Percentiles rank a stretch among this genome's conserved stretches.
phyloP scores from a whole-genome alignment of 805 yeast species.

The Komagataella ulmi region DNA sequence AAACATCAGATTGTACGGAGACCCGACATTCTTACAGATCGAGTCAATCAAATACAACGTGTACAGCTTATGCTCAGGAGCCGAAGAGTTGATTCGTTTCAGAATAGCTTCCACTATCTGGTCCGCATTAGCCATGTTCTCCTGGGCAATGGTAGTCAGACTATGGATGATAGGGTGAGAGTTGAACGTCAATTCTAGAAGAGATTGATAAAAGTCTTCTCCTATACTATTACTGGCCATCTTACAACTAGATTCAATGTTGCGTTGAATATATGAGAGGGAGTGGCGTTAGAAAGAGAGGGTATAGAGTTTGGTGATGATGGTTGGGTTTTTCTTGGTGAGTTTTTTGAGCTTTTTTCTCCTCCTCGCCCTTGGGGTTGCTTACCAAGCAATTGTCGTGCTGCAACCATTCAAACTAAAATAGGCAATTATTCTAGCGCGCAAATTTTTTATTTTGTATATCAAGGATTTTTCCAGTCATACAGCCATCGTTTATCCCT shows the following conservation, averaged over 20 bases:
- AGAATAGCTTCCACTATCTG: conserved; percentile 69
- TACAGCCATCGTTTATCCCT: background rate
- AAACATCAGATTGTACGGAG: conserved; percentile 75
- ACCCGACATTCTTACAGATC: conserved; percentile 80
- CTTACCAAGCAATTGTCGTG: background rate
- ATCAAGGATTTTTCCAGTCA: background rate
- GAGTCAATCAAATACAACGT: conserved; percentile 82
- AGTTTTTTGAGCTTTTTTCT: background rate
- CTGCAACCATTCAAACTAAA: background rate
- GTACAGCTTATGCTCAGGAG: conserved; percentile 75
- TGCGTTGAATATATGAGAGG: background rate
- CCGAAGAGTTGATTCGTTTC: conserved; percentile 46
- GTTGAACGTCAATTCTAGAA: conserved; percentile 72
- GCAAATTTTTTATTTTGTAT: background rate
- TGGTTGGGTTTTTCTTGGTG: background rate
- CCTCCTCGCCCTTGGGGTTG: background rate
- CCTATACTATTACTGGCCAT: conserved; percentile 12
- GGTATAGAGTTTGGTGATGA: background rate
- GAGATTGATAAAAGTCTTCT: conserved; percentile 57
- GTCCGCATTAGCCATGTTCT: conserved; percentile 64
- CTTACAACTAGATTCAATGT: background rate
- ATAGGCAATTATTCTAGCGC: background rate
- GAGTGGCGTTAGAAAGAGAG: background rate
- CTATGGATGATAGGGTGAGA: conserved; percentile 83
- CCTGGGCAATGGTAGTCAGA: conserved; percentile 77